A percentile compares a stretch with the other conserved stretches of the same genome.
Conservation (phyloP, 2,329 filamentous ascomycete species). For the Fusarium sambucinum region DNA sequence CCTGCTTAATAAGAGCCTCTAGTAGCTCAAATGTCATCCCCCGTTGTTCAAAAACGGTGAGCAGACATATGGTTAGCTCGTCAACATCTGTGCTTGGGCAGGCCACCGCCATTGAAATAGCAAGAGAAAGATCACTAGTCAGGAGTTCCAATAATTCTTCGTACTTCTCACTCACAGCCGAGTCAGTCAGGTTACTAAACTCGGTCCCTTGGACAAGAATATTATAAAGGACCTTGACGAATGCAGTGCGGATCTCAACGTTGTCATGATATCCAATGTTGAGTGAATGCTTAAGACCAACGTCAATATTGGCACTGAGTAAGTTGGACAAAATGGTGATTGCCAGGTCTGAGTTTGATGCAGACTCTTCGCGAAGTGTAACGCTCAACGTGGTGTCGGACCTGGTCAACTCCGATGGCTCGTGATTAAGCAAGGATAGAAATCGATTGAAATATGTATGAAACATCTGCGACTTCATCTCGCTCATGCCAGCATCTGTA, state of each 20-base stretch:
- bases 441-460: conserved; percentile 79
- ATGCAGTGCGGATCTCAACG: conserved; percentile 75
- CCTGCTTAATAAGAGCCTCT: conserved; percentile 75
- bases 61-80: conserved; percentile 74
- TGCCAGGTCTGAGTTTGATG: conserved; percentile 70
- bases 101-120: conserved; percentile 72
- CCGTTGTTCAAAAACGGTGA: conserved; percentile 77
- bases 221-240: conserved; percentile 77
- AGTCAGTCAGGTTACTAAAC: conserved; percentile 76
- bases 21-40: conserved; percentile 73
- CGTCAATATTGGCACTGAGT: conserved; percentile 77
- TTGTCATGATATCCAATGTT: conserved; percentile 79
- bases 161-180: conserved; percentile 76
- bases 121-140: conserved; percentile 71
- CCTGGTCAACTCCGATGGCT: conserved; percentile 58
- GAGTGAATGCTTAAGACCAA: conserved; percentile 76
- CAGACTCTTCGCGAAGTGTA: conserved; percentile 63
- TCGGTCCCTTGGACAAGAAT: conserved; percentile 79
- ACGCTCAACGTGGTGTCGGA: conserved; percentile 50
- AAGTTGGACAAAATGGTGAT: conserved; percentile 77
- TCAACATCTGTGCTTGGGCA: conserved; percentile 77
- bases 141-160: conserved; percentile 74
- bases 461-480: conserved; percentile 78
- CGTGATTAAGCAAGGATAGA: conserved; percentile 72
- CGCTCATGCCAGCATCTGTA: conserved; percentile 74